Evolutionary conservation across 345 rosid genomes (phyloP).

Genomic region (Tarenaya hassleriana): DNA sequence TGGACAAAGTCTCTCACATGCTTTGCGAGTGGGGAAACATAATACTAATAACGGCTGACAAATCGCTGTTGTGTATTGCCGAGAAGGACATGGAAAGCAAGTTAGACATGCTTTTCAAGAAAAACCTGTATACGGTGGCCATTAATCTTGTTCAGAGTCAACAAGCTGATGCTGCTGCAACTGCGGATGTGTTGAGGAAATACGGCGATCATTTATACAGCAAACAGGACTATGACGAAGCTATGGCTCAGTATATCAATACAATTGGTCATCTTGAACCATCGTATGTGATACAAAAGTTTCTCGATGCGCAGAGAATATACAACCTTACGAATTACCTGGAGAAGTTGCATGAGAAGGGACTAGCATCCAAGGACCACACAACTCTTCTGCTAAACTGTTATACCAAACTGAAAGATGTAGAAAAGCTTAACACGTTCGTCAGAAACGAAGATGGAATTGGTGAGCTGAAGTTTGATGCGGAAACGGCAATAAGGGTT

Average conservation of each 20-base stretch:
- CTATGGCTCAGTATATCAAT: slow-evolving; percentile 88
- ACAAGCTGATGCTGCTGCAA: slow-evolving; percentile 98
- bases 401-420: slow-evolving; percentile 93
- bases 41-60: slow-evolving; percentile 65
- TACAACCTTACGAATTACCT: slow-evolving; percentile 93
- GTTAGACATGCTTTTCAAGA: slow-evolving; percentile 97
- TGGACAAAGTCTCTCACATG: slow-evolving; percentile 87
- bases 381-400: slow-evolving; percentile 94
- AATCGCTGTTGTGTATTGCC: slow-evolving; percentile 66
- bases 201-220: slow-evolving; percentile 93
- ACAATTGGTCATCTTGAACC: slow-evolving; percentile 98
- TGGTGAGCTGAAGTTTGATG: slow-evolving; percentile 93
- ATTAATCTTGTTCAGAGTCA: slow-evolving; percentile 98
- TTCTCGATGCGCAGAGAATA: slow-evolving; percentile 96
- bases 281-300: slow-evolving; percentile 95
- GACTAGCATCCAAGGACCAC: slow-evolving; percentile 98
- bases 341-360: slow-evolving; percentile 94
- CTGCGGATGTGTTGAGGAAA: slow-evolving; percentile 95
- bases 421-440: slow-evolving; percentile 85
- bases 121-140: slow-evolving; percentile 83
- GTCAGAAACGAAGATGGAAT: slow-evolving; percentile 83
- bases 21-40: slow-evolving; percentile 96
- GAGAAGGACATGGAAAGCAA: slow-evolving; percentile 99
- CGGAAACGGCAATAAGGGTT: slow-evolving; percentile 96
- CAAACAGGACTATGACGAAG: slow-evolving; percentile 93